Evolutionary conservation across 176 grass and related monocot species (phyloP).

Genomic region (Lolium rigidum): DNA sequence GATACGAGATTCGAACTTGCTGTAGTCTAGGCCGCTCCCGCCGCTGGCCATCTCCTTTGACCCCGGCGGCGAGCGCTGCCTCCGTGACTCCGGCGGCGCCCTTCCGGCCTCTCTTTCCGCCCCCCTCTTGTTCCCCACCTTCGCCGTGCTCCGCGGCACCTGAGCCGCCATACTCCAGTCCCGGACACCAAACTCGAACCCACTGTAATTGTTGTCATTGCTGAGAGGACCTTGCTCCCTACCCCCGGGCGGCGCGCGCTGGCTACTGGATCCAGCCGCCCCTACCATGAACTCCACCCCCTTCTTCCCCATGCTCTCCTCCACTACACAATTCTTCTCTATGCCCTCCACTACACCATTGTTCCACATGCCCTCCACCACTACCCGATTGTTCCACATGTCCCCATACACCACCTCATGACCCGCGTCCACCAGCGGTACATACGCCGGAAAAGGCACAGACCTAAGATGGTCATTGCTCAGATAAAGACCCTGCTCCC

Average conservation of each 20-base stretch:
- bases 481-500: not conserved
- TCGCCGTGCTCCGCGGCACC: too few species aligned
- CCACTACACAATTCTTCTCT: not conserved
- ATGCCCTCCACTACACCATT: not conserved
- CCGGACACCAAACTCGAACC: not conserved
- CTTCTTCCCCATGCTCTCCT: not conserved
- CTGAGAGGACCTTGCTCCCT: not conserved
- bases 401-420: too few species aligned
- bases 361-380: too few species aligned
- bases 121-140: too few species aligned
- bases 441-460: too few species aligned
- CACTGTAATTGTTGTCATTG: not conserved
- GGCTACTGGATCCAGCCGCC: not conserved
- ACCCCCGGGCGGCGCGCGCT: not conserved
- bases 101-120: not conserved
- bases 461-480: too few species aligned
- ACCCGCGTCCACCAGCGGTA: too few species aligned
- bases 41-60: not conserved
- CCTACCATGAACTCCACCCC: not conserved
- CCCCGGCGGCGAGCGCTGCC: not conserved
- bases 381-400: too few species aligned
- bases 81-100: too few species aligned
- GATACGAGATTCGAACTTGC: not conserved
- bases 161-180: too few species aligned
- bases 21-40: not conserved